Conservation (phyloP, 305 asterid species). For the Striga hermonthica region DNA sequence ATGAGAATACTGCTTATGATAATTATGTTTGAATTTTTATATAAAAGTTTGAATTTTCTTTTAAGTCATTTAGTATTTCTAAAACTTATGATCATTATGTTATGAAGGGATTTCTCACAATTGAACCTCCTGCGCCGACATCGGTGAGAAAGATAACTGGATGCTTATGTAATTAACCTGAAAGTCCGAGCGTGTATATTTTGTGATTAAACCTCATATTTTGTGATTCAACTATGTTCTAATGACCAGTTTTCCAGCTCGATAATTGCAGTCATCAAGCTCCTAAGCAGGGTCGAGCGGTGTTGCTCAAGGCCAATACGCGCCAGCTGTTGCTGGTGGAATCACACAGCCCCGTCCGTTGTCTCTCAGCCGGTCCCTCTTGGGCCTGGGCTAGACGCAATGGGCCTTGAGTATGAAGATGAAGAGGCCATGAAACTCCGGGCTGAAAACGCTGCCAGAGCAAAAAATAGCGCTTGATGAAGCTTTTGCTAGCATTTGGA, state of each 20-base stretch:
- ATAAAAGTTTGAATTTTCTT: too few species aligned
- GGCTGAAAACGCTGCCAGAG: conserved; percentile 69
- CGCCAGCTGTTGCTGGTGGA: conserved; percentile 76
- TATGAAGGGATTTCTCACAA: too few species aligned
- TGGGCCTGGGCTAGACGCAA: conserved; percentile 59
- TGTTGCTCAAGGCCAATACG: conserved; percentile 72
- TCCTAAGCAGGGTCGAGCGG: conserved; percentile 58
- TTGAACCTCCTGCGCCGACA: too few species aligned
- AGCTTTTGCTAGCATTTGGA: conserved; percentile 87
- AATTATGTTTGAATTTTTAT: neutral
- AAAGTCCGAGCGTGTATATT: too few species aligned
- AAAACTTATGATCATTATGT: conserved; percentile 8
- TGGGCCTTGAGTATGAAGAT: conserved; percentile 65
- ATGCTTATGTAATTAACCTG: too few species aligned
- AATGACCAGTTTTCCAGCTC: conserved; percentile 28
- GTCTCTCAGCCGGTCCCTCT: conserved; percentile 68
- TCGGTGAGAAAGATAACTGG: too few species aligned
- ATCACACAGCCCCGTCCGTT: conserved; percentile 79
- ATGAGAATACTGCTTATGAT: conserved; percentile 13
- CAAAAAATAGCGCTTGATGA: conserved; percentile 93
- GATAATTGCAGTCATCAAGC: conserved; percentile 51
- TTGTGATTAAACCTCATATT: too few species aligned
- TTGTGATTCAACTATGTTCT: neutral
- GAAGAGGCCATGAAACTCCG: conserved; percentile 73
- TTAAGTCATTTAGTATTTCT: conserved; percentile 12